These are phyloP conservation scores for Eucalyptus sp. DNA, from an alignment of 345 rosid genomes.

Conservation along the genomic window DNA sequence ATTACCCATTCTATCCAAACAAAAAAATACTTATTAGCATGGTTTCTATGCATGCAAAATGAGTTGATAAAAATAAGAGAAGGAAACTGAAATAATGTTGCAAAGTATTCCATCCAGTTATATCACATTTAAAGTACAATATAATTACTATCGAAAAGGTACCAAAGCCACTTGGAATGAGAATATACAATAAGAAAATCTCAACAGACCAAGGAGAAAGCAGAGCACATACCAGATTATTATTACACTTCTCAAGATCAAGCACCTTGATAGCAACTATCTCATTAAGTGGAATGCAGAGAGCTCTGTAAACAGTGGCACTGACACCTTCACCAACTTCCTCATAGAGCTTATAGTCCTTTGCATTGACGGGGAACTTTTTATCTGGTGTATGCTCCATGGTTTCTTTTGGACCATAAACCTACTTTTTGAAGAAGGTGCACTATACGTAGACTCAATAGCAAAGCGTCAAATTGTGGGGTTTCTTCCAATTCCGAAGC, in stretches of 20 bases:
- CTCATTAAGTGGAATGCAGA: slow-evolving; percentile 80
- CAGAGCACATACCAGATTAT: slow-evolving; percentile 51
- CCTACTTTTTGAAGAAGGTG: slow-evolving; percentile 8
- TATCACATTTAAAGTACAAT: not conserved
- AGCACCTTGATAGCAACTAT: slow-evolving; percentile 91
- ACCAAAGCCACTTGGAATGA: not conserved
- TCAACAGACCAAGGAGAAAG: not conserved
- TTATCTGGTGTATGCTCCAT: slow-evolving; percentile 62
- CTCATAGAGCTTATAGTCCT: slow-evolving; percentile 72
- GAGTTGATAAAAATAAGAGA: not conserved
- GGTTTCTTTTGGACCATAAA: slow-evolving; percentile 19
- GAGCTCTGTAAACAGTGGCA: slow-evolving; percentile 81
- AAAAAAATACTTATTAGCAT: not conserved
- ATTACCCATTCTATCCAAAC: not conserved
- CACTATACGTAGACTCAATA: not conserved
- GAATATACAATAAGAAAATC: not conserved
- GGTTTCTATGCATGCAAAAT: not conserved
- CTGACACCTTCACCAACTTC: slow-evolving; percentile 99
- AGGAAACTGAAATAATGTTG: not conserved
- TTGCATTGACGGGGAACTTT: slow-evolving; percentile 56
- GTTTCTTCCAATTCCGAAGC: slow-evolving; percentile 68
- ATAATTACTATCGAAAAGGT: not conserved
- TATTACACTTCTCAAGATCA: slow-evolving; percentile 90
- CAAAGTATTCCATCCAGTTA: not conserved
- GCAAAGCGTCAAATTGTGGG: slow-evolving; percentile 18